Base-by-base conservation (phyloP, 169 alveolate species). In the Plasmodium chabaudi region DNA sequence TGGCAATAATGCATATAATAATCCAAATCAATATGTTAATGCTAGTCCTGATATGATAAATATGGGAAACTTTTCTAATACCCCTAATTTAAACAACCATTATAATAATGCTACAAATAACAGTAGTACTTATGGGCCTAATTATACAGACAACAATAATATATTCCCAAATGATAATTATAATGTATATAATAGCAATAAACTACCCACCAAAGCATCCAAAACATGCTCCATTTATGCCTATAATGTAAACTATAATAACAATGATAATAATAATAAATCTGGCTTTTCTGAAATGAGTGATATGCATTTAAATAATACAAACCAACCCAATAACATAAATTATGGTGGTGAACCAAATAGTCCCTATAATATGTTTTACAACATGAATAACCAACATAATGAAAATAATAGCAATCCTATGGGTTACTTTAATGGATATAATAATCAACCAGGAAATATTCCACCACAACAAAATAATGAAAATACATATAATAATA, bases 311-410 rank as follows among this genome's bases (percentile, higher is more conserved):
- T 49, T 23, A 51, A 71, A 71, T 71, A 71, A 7, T 19, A 34
- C 49, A 71, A 71, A n/a, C 13, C 56, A 34, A 72, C n/a, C 19
- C 72, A 72, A 17, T 53, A 49, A 59, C 13, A 10, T 39, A 47
- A 57, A 72, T 25, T 1, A 4, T 57, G 75, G 15, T 55, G 82
- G 55, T 7, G 61, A 51, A 9, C n/a, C 17, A 71, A 67, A 67
- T 82, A 67, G 68, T 34, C 68, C 67, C 63, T 82, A 82, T 15
- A 60, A 79, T 79, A 65, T 82, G 42, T 67, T 67, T 82, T 82
- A 67, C 60, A 53, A 46, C 44, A 51, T 82, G 73, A 51, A 47
- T 61, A 57, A 82, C 9, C 25, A 57, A 49, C 34, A 82, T 51
- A 53, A 61, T 9, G 57, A 55, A 39, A 39, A 57, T 10, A 21